A percentile compares a stretch with the other conserved stretches of the same genome.
These are phyloP conservation scores for Lentinula guzmanii DNA, from an alignment of 768 basidiomycete species.

Conservation along the genomic window DNA sequence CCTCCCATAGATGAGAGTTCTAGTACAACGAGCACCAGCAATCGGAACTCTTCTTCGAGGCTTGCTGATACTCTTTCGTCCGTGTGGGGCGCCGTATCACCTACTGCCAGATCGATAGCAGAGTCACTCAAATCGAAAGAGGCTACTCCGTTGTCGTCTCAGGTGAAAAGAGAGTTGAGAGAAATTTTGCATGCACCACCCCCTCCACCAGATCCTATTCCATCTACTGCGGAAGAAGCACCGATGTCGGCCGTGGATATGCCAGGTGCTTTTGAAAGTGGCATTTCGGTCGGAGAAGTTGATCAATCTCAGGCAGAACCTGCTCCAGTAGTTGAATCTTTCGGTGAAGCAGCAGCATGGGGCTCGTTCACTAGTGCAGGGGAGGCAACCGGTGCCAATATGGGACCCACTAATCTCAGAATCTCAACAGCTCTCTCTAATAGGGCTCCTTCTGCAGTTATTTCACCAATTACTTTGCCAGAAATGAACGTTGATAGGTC, in stretches of 20 bases:
- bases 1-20: slow-evolving; percentile 19
- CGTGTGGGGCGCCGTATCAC: slow-evolving; percentile 38
- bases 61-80: slow-evolving; percentile 39
- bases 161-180: background rate
- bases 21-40: slow-evolving; percentile 8
- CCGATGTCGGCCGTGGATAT: background rate
- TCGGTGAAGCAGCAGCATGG: background rate
- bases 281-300: background rate
- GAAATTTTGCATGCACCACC: background rate
- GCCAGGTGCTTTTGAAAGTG: background rate
- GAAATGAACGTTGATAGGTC: background rate
- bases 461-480: slow-evolving; percentile 3
- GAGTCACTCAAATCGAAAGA: slow-evolving; percentile 13
- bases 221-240: background rate
- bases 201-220: background rate
- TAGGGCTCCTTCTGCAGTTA: slow-evolving; percentile 1
- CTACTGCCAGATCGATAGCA: slow-evolving; percentile 20
- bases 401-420: background rate
- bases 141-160: slow-evolving; percentile 10
- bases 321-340: background rate
- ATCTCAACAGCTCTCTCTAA: slow-evolving; percentile 1
- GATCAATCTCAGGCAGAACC: background rate
- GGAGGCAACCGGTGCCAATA: slow-evolving; percentile 1
- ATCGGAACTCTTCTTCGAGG: slow-evolving; percentile 26
- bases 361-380: slow-evolving; percentile 1